Base-by-base conservation (phyloP, 768 basidiomycete species). In the Rhodotorula babjevae region DNA sequence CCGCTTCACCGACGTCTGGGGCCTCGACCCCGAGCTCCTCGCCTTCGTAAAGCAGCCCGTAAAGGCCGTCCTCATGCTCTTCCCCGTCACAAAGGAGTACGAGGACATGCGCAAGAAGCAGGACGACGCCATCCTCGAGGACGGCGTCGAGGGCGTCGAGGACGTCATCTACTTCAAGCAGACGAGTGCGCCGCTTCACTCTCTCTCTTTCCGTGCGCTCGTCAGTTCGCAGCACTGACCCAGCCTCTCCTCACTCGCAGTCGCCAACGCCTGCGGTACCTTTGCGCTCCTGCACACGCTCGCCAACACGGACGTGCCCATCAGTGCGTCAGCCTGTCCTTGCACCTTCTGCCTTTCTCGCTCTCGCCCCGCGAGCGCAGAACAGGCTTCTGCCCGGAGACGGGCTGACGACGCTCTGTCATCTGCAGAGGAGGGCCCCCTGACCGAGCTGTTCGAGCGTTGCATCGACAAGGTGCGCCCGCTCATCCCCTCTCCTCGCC, bases 141-240 rank as follows among this genome's bases (percentile, higher is more conserved):
- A 82, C 33, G 82, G 84, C 66, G 82, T 81, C 18, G 80, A 82
- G 0, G 78, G 90, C 9, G 87, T 91, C 76, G 85, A 86, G 11
- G 87, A 86, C 0, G 82, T 95, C 10, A 83, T 93, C 76, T 96
- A 87, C 85, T 91, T 95, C 82, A 92, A 92, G 80, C 93, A 96
- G 80, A 95, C 71, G 11, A 72, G 71, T 73, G 15, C 36, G 36
- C 36, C 36, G 36, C 9, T 36, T 36, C 47, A 29, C 23, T 11
- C 5, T 23, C 23, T 50, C 19, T 52, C 15, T 49, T 40, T 47
- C 23, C 36, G 25, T 40, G 27, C 53, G 2, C 46, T 3, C 9
- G 15, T 23, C 15, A n/a, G 5, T 27, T 27, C 31, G 16, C 14
- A 40, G 21, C 36, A 21, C 33, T 46, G 29, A 33, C 31, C 19